phyloP scores from a whole-genome alignment of 148 eudicot species.

The Salicornia ramosissima region DNA sequence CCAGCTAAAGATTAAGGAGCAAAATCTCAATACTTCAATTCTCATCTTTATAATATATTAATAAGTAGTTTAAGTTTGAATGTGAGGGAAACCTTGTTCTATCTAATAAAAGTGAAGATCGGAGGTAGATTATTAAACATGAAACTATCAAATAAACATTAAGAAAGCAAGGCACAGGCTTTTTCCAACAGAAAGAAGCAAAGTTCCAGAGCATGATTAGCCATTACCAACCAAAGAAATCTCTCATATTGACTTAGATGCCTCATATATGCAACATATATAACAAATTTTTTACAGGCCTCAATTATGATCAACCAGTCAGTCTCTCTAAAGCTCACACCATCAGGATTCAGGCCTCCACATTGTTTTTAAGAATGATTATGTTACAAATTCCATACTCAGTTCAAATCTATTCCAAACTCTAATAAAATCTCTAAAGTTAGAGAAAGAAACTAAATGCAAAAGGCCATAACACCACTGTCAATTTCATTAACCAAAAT shows the following conservation, averaged over 20 bases:
- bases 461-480: background rate
- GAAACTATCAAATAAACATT: background rate
- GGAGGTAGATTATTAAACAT: too few relatives aligned
- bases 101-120: background rate
- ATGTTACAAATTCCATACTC: too few relatives aligned
- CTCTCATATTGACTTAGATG: background rate
- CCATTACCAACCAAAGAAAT: background rate
- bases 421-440: background rate
- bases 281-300: too few relatives aligned
- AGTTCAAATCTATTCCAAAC: background rate
- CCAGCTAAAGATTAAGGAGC: background rate
- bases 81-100: background rate
- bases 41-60: background rate
- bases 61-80: too few relatives aligned
- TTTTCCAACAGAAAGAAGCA: background rate
- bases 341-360: background rate
- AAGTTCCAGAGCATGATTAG: background rate
- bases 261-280: too few relatives aligned
- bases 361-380: background rate
- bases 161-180: background rate
- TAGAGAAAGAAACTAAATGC: background rate
- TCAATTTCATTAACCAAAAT: too few relatives aligned
- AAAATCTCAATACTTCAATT: background rate
- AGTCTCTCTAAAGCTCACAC: slow-evolving; percentile 5
- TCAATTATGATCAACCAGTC: slow-evolving; percentile 1